Base-by-base conservation (phyloP, 768 basidiomycete genomes). In the Collybia sordida region DNA sequence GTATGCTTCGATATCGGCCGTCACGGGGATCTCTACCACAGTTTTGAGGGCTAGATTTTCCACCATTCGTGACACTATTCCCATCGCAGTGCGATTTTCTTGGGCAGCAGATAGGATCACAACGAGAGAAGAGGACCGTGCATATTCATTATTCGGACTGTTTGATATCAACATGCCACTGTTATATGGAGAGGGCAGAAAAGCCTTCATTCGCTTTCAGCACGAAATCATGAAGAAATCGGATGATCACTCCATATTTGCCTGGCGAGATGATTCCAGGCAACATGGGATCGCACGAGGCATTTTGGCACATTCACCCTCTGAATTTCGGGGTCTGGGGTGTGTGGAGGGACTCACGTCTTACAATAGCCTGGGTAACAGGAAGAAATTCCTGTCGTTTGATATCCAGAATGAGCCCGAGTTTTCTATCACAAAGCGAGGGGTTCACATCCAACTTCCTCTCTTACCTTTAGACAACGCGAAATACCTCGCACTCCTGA, bases 131-230 rank as follows among this genome's bases (percentile, higher is more conserved):
- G 67, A 70, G 25, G 68, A 68, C 35, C 60, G n/a, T 37, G 56
- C 66, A 4, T 68, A 70, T 38, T 66, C 59, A 18, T 43, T 68
- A 35, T 31, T 68, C 50, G 68, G 64, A 2, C 39, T 68, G 34
- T 54, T 68, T 3, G 45, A 27, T 11, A 49, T 64, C 17, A 31
- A 14, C 21, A 50, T 70, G 54, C 24, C 35, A 3, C 40, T 62
- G 5, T 42, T 23, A 24, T 68, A 70, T 25, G 68, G 68, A 25
- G 54, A 58, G 39, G 61, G 52, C 0, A 45, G 57, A 17, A 53
- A 4, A 2, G 61, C 63, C 2, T 68, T 70, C 43, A 41, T 54
- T 43, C 45, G 59, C 1, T 37, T 68, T 28, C 52, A 53, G 39
- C 19, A 35, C 15, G 45, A 47, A 21, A 47, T 47, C 17, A 37